Evolutionary conservation across 441 rosid genomes (phyloP).

Genomic region (Populus hybrid): DNA sequence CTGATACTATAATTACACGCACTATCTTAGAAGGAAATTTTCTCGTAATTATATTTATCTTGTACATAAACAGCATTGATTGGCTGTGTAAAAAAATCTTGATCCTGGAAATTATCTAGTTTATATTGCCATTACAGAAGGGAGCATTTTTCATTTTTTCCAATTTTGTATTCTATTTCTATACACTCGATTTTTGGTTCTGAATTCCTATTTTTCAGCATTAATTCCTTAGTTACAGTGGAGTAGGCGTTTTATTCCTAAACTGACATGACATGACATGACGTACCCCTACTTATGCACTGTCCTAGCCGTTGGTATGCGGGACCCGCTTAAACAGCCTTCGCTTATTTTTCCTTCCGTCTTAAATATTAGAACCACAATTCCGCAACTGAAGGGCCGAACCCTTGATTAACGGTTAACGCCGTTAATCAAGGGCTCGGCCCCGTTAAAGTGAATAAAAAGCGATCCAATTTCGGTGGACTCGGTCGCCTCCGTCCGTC

Average conservation of each 20-base stretch:
- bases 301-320: slow-evolving; percentile 30
- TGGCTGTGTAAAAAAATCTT: too few relatives aligned
- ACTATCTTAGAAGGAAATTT: too few relatives aligned
- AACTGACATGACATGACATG: not conserved
- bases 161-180: too few relatives aligned
- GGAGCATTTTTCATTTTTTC: not conserved
- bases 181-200: not conserved
- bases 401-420: too few relatives aligned
- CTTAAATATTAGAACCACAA: not conserved
- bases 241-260: not conserved
- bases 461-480: slow-evolving; percentile 1
- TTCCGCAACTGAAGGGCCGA: slow-evolving; percentile 20
- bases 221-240: not conserved
- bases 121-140: too few relatives aligned
- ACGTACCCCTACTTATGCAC: not conserved
- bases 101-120: too few relatives aligned
- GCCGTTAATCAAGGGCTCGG: slow-evolving; percentile 35
- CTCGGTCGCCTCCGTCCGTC: slow-evolving; percentile 16
- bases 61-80: too few relatives aligned
- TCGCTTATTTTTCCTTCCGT: not conserved
- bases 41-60: too few relatives aligned
- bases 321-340: slow-evolving; percentile 1
- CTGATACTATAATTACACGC: too few relatives aligned
- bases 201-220: not conserved
- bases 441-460: not conserved